Evolutionary conservation across 2,329 filamentous ascomycete genomes (phyloP).

Genomic region (Sclerotinia subarctica): DNA sequence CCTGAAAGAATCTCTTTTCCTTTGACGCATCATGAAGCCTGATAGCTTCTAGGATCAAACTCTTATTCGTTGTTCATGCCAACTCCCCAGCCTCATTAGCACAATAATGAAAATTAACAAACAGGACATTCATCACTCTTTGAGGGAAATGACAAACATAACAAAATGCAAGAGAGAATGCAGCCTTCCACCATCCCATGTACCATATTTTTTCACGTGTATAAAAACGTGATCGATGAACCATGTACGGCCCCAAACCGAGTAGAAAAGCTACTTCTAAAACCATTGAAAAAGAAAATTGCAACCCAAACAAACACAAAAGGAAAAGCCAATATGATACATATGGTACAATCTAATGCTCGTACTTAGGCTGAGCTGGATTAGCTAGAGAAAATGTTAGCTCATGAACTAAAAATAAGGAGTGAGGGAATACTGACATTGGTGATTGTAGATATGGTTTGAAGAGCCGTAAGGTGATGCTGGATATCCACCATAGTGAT

Average conservation of each 20-base stretch:
- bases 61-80: conserved; percentile 25
- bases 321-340: conserved; percentile 40
- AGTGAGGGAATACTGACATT: conserved; percentile 46
- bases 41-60: conserved; percentile 20
- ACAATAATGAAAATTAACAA: conserved; percentile 20
- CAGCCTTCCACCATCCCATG: conserved; percentile 23
- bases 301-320: conserved; percentile 32
- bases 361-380: conserved; percentile 36
- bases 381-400: conserved; percentile 37
- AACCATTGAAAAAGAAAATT: conserved; percentile 29
- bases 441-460: conserved; percentile 55
- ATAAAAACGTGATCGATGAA: conserved; percentile 31
- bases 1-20: neutral
- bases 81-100: conserved; percentile 23
- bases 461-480: conserved; percentile 53
- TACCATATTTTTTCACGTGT: conserved; percentile 18
- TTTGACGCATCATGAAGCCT: conserved; percentile 18
- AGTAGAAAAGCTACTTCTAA: conserved; percentile 32
- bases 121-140: conserved; percentile 25
- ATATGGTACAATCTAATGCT: conserved; percentile 35
- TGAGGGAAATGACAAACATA: conserved; percentile 5
- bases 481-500: conserved; percentile 53
- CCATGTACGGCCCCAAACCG: conserved; percentile 37
- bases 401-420: conserved; percentile 18
- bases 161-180: conserved; percentile 29